These are phyloP conservation scores for Rhizoclosmatium sp. DNA, from an alignment of 192 early-diverging fungal species.

Conservation along the genomic window DNA sequence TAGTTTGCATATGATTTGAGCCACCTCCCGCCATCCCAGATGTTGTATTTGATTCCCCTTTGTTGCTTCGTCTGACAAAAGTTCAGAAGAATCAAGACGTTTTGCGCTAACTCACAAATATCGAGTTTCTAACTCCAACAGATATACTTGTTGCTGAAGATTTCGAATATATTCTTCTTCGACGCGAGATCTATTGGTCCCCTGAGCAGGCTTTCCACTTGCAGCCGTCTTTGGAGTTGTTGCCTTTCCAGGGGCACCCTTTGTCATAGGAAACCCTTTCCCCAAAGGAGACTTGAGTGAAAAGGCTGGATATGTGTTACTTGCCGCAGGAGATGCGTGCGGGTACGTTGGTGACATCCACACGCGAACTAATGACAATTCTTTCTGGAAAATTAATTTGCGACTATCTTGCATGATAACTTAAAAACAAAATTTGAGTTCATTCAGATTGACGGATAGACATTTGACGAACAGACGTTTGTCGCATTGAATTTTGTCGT, in stretches of 20 bases:
- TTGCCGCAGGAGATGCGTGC: neutral
- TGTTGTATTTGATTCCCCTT: neutral
- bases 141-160: slow-evolving; percentile 68
- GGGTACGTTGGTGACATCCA: slow-evolving; percentile 20
- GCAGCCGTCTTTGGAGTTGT: neutral
- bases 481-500: neutral
- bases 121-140: slow-evolving; percentile 66
- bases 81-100: neutral
- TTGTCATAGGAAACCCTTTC: slow-evolving; percentile 22
- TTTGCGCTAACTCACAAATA: slow-evolving; percentile 51
- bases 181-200: slow-evolving; percentile 28
- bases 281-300: slow-evolving; percentile 30
- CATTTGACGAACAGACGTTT: neutral
- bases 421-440: no score
- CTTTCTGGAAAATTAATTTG: neutral
- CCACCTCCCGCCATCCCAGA: neutral
- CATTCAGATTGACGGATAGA: neutral
- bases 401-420: no score
- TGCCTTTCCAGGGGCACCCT: slow-evolving; percentile 10
- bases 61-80: slow-evolving; percentile 10
- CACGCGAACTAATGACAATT: neutral
- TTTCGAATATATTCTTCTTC: slow-evolving; percentile 65
- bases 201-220: neutral
- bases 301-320: slow-evolving; percentile 20
- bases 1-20: neutral